Conservation (phyloP, 2,329 filamentous ascomycete genomes). For the Aspergillus japonicus region DNA sequence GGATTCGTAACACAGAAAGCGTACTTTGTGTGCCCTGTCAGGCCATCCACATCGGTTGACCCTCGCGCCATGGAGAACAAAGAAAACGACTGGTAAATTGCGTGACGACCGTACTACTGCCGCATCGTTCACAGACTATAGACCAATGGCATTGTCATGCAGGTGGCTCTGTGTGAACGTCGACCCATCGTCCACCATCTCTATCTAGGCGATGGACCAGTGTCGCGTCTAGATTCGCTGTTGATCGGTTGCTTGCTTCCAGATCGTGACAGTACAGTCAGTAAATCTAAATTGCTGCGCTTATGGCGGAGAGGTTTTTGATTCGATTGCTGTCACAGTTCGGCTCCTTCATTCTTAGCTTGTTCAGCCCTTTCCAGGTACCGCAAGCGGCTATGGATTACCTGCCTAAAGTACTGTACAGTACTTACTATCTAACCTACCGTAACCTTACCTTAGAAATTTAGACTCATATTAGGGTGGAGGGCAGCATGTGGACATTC, state of each 20-base stretch:
- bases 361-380: background rate
- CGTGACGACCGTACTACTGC: slow-evolving; percentile 7
- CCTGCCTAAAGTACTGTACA: no score
- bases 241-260: background rate
- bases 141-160: slow-evolving; percentile 7
- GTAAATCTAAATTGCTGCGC: background rate
- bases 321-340: background rate
- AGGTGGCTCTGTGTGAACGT: slow-evolving; percentile 1
- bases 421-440: no score
- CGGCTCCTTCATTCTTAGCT: background rate
- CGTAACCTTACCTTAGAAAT: no score
- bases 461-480: background rate
- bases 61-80: background rate
- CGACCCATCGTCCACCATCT: background rate
- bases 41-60: background rate
- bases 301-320: background rate
- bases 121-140: slow-evolving; percentile 1
- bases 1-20: background rate
- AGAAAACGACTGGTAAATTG: background rate
- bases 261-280: background rate
- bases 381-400: background rate
- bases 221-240: background rate
- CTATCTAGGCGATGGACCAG: slow-evolving; percentile 1
- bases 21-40: background rate
- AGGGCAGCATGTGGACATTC: background rate